phyloP scores from a whole-genome alignment of 345 rosid species.

The Reutealis trisperma region DNA sequence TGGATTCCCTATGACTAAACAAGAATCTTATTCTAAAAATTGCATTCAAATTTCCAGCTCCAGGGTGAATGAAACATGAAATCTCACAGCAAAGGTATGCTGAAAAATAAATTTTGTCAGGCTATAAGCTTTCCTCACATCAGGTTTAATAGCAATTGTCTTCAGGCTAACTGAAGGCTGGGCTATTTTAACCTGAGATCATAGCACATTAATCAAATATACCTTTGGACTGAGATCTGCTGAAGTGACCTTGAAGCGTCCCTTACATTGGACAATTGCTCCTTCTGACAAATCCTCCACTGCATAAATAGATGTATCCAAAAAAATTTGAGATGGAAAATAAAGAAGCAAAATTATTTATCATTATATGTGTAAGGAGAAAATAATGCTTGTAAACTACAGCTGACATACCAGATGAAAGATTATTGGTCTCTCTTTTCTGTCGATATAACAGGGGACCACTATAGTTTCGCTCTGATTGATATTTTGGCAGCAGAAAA shows the following conservation, averaged over 20 bases:
- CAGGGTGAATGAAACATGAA: background rate
- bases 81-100: background rate
- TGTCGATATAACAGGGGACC: slow-evolving; percentile 66
- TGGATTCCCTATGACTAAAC: too few relatives aligned
- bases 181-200: slow-evolving; percentile 8
- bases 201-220: slow-evolving; percentile 20
- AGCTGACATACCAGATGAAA: slow-evolving; percentile 46
- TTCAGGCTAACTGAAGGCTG: slow-evolving; percentile 10
- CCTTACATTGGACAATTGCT: slow-evolving; percentile 76
- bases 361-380: background rate
- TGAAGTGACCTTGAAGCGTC: slow-evolving; percentile 88
- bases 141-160: background rate
- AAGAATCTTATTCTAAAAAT: too few relatives aligned
- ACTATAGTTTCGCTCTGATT: slow-evolving; percentile 66
- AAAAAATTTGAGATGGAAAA: background rate
- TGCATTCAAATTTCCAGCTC: too few relatives aligned
- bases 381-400: slow-evolving; percentile 19
- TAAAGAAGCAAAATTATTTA: slow-evolving; percentile 9
- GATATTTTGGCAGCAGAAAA: slow-evolving; percentile 53
- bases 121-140: background rate
- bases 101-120: background rate
- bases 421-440: slow-evolving; percentile 63
- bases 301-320: slow-evolving; percentile 26
- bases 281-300: slow-evolving; percentile 79
- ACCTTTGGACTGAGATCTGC: slow-evolving; percentile 92